These are phyloP conservation scores for Blastocystis hominis DNA, from an alignment of 352 stramenopile species.

Conservation along the genomic window DNA sequence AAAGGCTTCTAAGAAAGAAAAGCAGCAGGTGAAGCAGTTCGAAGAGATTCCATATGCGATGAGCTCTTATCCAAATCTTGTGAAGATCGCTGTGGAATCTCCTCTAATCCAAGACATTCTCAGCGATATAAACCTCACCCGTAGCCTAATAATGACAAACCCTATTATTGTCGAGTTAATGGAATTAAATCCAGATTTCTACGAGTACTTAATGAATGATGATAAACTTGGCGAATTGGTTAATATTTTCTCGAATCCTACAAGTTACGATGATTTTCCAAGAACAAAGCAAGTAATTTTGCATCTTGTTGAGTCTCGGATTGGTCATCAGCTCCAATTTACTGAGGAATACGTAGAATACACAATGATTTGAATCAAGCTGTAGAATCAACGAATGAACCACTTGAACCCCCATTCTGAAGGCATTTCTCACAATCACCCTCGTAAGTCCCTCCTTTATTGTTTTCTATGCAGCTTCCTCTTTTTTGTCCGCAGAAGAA, in stretches of 20 bases:
- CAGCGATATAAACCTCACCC: neutral
- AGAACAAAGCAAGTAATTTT: constrained; percentile 1
- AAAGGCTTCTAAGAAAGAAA: neutral
- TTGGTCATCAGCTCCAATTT: neutral
- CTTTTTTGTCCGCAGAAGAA: no score
- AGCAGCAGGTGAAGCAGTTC: neutral
- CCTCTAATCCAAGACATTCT: constrained; percentile 13
- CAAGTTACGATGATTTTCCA: constrained; percentile 2
- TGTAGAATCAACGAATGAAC: neutral
- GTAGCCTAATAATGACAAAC: neutral
- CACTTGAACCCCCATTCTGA: neutral
- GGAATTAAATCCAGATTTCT: constrained; percentile 28
- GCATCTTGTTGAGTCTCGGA: neutral
- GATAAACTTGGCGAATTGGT: neutral
- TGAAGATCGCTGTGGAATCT: constrained; percentile 17
- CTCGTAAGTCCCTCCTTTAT: no score
- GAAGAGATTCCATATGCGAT: constrained; percentile 10
- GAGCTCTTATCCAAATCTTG: neutral
- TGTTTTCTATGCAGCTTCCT: no score
- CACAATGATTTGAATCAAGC: neutral
- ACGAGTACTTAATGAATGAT: neutral
- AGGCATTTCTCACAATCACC: neutral
- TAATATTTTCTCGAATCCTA: neutral
- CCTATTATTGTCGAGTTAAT: neutral
- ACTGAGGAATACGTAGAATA: neutral